Conservation (phyloP, 441 rosid species). For the Biscutella laevigata region DNA sequence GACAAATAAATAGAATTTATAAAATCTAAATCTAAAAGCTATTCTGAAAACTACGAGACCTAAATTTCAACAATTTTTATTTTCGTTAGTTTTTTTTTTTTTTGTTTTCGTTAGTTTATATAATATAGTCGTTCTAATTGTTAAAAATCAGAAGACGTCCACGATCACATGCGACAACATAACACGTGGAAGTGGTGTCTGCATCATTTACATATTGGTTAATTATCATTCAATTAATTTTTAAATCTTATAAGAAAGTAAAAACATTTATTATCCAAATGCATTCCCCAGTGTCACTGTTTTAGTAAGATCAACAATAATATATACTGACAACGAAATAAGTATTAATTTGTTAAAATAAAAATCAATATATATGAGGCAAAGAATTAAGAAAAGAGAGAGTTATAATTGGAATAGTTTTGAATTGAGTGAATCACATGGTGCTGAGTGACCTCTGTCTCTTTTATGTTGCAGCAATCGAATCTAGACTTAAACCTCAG, state of each 20-base stretch:
- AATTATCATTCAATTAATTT: background rate
- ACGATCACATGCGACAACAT: constrained; percentile 24
- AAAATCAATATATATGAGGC: background rate
- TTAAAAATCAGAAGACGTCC: constrained; percentile 13
- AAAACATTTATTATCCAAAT: constrained; percentile 13
- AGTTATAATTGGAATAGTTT: background rate
- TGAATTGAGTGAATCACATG: constrained; percentile 11
- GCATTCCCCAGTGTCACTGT: constrained; percentile 26
- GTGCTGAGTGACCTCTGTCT: constrained; percentile 18
- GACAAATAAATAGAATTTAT: too few species aligned
- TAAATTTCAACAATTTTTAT: too few species aligned
- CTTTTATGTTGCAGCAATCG: constrained; percentile 16
- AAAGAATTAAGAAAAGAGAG: background rate
- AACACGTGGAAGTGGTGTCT: constrained; percentile 24
- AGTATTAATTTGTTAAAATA: background rate
- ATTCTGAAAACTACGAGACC: too few species aligned
- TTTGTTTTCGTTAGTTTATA: too few species aligned
- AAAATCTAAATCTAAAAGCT: too few species aligned
- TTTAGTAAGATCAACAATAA: constrained; percentile 12
- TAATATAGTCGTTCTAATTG: too few species aligned
- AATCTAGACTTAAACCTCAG: constrained; percentile 13
- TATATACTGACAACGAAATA: constrained; percentile 13
- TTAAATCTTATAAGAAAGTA: background rate
- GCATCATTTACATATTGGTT: background rate
- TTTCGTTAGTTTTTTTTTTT: too few species aligned